phyloP scores from a whole-genome alignment of 192 early-diverging fungal species.

The Globomyces pollinis-pini region DNA sequence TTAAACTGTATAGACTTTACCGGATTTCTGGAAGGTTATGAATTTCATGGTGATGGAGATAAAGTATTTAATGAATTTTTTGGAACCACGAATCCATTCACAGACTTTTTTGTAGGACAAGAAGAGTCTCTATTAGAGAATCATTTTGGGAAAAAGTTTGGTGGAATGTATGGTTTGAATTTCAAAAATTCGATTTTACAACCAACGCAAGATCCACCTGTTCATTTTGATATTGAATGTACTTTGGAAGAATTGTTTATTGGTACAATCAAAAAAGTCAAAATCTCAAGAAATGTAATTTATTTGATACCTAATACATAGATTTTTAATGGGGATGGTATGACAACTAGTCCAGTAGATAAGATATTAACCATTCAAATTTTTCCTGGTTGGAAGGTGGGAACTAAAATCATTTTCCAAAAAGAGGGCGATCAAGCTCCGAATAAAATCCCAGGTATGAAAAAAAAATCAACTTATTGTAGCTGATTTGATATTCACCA shows the following conservation, averaged over 20 bases:
- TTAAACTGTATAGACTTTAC: slow-evolving; percentile 26
- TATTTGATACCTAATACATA: slow-evolving; percentile 10
- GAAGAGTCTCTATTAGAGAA: slow-evolving; percentile 6
- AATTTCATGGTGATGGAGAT: slow-evolving; percentile 42
- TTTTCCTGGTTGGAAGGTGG: slow-evolving; percentile 36
- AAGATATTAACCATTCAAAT: slow-evolving; percentile 46
- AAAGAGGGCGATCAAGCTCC: slow-evolving; percentile 47
- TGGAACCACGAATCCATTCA: slow-evolving; percentile 48
- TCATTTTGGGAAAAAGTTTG: slow-evolving; percentile 47
- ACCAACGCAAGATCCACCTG: slow-evolving; percentile 31
- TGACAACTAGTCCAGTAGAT: slow-evolving; percentile 34
- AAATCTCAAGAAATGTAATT: slow-evolving; percentile 40
- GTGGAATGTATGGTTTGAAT: slow-evolving; percentile 50
- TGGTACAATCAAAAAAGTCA: slow-evolving; percentile 46
- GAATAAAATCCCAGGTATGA: slow-evolving; percentile 47
- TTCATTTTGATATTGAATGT: slow-evolving; percentile 29
- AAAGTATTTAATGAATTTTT: slow-evolving; percentile 45
- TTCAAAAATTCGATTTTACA: slow-evolving; percentile 11
- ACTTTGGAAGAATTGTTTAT: slow-evolving; percentile 50
- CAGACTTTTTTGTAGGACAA: slow-evolving; percentile 39
- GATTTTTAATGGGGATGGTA: slow-evolving; percentile 44
- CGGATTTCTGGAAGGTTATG: slow-evolving; percentile 40
- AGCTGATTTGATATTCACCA: slow-evolving; percentile 41
- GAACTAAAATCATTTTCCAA: slow-evolving; percentile 46
- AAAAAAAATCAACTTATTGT: too few relatives aligned